Evolutionary conservation across 768 basidiomycete species (phyloP).

Genomic region (Rhodotorula diobovata): DNA sequence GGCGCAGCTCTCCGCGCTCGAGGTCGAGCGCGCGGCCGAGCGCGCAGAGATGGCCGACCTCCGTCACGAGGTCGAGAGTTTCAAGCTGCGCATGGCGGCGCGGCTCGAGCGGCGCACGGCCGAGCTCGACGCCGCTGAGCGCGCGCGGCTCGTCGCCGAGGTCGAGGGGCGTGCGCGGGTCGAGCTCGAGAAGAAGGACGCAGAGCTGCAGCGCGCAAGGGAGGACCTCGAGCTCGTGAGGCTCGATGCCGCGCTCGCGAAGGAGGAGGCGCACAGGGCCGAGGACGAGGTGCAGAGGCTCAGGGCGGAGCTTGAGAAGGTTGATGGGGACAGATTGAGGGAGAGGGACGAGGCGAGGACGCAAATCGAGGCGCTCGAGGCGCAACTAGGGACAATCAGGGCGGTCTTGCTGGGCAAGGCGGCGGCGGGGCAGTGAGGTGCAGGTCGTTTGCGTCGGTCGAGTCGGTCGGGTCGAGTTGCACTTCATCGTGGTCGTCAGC

Average conservation of each 20-base stretch:
- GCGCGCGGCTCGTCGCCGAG: background rate
- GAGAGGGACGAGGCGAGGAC: constrained; percentile 26
- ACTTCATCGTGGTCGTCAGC: no score
- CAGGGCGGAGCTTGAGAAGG: constrained; percentile 22
- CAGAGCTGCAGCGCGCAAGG: background rate
- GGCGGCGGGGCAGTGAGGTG: background rate
- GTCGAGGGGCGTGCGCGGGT: constrained; percentile 24
- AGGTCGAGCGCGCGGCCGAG: constrained; percentile 18
- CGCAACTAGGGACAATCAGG: constrained; percentile 20
- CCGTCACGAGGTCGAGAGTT: constrained; percentile 24
- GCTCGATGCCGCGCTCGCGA: background rate
- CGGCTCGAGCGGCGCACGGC: background rate
- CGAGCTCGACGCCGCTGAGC: no score
- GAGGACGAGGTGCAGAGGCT: constrained; percentile 17
- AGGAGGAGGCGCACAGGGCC: background rate
- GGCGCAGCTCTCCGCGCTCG: constrained; percentile 11
- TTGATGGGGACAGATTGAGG: constrained; percentile 29
- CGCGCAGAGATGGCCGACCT: constrained; percentile 31
- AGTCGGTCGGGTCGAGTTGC: no score
- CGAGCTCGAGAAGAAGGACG: constrained; percentile 3
- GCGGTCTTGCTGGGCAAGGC: constrained; percentile 15
- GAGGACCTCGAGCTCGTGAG: background rate
- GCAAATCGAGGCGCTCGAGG: constrained; percentile 26
- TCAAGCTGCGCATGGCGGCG: constrained; percentile 18
- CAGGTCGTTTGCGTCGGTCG: no score